Base-by-base conservation (phyloP, 2,329 filamentous ascomycete species). In the Neofusicoccum sp. region DNA sequence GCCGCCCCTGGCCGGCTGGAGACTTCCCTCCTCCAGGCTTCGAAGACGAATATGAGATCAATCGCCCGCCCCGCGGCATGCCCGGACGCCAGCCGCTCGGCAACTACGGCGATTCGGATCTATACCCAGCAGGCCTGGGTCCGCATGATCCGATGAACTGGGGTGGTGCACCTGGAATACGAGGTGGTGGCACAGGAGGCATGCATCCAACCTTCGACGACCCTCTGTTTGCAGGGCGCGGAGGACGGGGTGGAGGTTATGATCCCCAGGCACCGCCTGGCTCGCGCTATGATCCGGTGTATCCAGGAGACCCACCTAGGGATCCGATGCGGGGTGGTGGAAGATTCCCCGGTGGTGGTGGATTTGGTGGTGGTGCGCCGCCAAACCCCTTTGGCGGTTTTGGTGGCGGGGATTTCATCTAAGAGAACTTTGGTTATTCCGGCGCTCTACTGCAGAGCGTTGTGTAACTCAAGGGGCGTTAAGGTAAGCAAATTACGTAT, bases 161-260 rank as follows among this genome's bases (percentile, higher is more conserved):
- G 6, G 84, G 85, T 31, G 80, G 82, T 26, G 81, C 84, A n/a
- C 76, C 76, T 44, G 82, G 85, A 0, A 74, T 86, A 4, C 79
- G 81, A 24, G 77, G 81, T n/a, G 84, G 85, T 12, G 84, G 86
- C 20, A 83, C 83, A 9, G 86, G 89, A 11, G 95, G 95, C 0
- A 99, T 99, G 95, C 90, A 97, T 75, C 95, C 95, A 0, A 96
- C 93, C 0, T 95, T 96, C 72, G 91, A 96, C 68, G 93, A 98
- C 70, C 91, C 91, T 6, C 75, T 97, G 49, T 96, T 96, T 71
- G 83, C 82, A 5, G 88, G 87, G 0, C 81, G 79, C 1, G 75
- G 78, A 1, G 78, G 72, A 6, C 74, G 80, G 2, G 75, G 76
- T 36, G 79, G 72, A 14, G 75, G 76, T 12, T 88, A 84, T 69